Conservation (phyloP, 208 protist species). For the Porcisia hertigi region DNA sequence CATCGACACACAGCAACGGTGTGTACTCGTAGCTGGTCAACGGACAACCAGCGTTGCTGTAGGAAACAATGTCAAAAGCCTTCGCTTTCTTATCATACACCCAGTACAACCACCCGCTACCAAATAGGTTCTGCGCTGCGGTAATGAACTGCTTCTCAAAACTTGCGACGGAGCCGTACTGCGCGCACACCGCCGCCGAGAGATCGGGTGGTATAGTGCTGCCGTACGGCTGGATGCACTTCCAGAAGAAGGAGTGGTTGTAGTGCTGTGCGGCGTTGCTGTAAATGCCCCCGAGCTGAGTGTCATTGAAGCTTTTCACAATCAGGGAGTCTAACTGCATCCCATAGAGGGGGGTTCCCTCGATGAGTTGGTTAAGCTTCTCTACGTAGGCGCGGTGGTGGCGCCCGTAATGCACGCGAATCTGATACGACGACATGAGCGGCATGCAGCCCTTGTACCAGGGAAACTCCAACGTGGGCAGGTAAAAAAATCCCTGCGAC, state of each 20-base stretch:
- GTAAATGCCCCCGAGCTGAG: conserved; percentile 61
- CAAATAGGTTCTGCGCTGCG: conserved; percentile 81
- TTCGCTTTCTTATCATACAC: conserved; percentile 68
- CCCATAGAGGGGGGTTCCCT: conserved; percentile 85
- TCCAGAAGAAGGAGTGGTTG: conserved; percentile 93
- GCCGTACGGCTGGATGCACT: conserved; percentile 89
- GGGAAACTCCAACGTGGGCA: conserved; percentile 90
- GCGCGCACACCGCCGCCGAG: conserved; percentile 57
- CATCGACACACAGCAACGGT: conserved; percentile 89
- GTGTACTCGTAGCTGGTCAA: conserved; percentile 54
- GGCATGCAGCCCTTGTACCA: conserved; percentile 90
- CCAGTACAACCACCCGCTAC: conserved; percentile 92
- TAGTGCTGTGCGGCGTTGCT: conserved; percentile 94
- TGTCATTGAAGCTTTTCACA: conserved; percentile 43
- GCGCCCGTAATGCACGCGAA: conserved; percentile 87
- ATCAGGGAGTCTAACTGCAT: conserved; percentile 88
- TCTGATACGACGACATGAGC: conserved; percentile 88
- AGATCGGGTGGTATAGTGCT: conserved; percentile 89
- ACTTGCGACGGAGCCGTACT: conserved; percentile 84
- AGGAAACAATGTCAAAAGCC: conserved; percentile 82
- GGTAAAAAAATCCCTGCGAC: conserved; percentile 86
- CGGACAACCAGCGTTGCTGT: conserved; percentile 84
- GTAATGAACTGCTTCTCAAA: conserved; percentile 83
- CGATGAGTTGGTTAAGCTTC: conserved; percentile 90
- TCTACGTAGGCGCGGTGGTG: conserved; percentile 92